Evolutionary conservation across 2,329 filamentous ascomycete species (phyloP).

Genomic region (Colletotrichum cordylinicola): DNA sequence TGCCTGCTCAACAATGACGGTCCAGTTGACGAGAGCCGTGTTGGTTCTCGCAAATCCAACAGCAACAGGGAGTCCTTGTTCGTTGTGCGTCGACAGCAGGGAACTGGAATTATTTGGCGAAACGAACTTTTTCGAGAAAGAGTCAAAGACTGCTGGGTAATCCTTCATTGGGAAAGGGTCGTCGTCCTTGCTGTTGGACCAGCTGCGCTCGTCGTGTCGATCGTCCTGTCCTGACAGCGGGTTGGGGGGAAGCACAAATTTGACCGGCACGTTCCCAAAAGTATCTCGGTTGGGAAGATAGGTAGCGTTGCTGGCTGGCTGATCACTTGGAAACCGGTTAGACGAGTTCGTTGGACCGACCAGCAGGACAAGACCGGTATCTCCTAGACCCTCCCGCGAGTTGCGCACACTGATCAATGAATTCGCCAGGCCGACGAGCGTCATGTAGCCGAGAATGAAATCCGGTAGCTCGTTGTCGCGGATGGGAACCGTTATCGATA

Average conservation of each 20-base stretch:
- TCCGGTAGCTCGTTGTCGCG: slow-evolving; percentile 66
- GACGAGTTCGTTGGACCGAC: slow-evolving; percentile 70
- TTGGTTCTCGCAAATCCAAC: slow-evolving; percentile 80
- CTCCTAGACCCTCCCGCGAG: slow-evolving; percentile 73
- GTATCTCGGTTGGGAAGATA: slow-evolving; percentile 41
- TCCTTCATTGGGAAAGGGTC: slow-evolving; percentile 60
- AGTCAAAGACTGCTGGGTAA: slow-evolving; percentile 69
- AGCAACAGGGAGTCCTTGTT: slow-evolving; percentile 72
- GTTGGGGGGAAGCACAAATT: slow-evolving; percentile 66
- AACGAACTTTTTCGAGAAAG: slow-evolving; percentile 58
- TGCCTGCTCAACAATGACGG: slow-evolving; percentile 79
- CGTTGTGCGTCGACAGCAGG: slow-evolving; percentile 73
- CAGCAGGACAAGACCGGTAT: slow-evolving; percentile 73
- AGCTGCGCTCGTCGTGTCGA: slow-evolving; percentile 53
- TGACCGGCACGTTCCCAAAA: slow-evolving; percentile 52
- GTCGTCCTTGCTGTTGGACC: slow-evolving; percentile 45
- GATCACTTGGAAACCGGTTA: slow-evolving; percentile 63
- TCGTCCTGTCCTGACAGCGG: slow-evolving; percentile 42
- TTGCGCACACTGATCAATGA: slow-evolving; percentile 67
- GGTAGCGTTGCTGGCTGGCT: slow-evolving; percentile 51
- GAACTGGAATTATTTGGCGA: slow-evolving; percentile 72
- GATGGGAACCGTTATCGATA: slow-evolving; percentile 84
- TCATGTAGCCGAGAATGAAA: slow-evolving; percentile 83
- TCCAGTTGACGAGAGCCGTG: slow-evolving; percentile 78
- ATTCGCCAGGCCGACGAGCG: slow-evolving; percentile 73